Base-by-base conservation (phyloP, 2,329 filamentous ascomycete species). In the Fusarium succisae region DNA sequence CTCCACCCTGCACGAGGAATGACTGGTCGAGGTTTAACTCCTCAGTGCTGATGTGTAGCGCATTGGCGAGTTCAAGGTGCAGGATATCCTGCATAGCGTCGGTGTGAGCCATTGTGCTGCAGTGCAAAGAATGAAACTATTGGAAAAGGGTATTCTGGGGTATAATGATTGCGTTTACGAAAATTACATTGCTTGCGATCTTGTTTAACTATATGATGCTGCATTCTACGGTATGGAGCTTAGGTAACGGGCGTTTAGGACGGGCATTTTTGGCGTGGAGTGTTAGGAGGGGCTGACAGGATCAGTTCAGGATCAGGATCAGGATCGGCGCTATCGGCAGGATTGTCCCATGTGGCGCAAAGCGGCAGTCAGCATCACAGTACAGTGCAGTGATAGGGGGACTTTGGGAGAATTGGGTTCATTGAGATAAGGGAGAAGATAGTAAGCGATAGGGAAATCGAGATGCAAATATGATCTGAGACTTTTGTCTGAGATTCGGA, bases 271-370 rank as follows among this genome's bases (percentile, higher is more conserved):
- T 11, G 53, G 38, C 12, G n/a, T 28, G 35, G 20, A 50, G 47
- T 8, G 22, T 12, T 24, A 13, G 17, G 30, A 17, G 32, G 24
- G 45, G 43, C 32, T 59, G 56, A 51, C 43, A 59, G 43, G 43
- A 59, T 59, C 43, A 51, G 43, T 28, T 59, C 24, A 59, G 56
- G 56, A 59, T 59, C 56, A 59, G 56, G 56, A 51, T 59, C 56
- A 51, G 56, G 56, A 59, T 59, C 32, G 32, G 55, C 24, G 18
- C 51, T 54, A 39, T 54, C 51, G 20, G 51, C 51, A 55, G 51
- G 51, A 55, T 55, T 55, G 35, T 55, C 51, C 35, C 51, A 41
- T 28, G 35, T 38, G 35, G 51, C 35, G 24, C 35, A 13, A 22
- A 28, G 20, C 24, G n/a, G 50, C 50, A 53, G 50, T 26, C 50